Evolutionary conservation across 2,329 filamentous ascomycete species (phyloP).

Genomic region (Hypoxylon sp.): DNA sequence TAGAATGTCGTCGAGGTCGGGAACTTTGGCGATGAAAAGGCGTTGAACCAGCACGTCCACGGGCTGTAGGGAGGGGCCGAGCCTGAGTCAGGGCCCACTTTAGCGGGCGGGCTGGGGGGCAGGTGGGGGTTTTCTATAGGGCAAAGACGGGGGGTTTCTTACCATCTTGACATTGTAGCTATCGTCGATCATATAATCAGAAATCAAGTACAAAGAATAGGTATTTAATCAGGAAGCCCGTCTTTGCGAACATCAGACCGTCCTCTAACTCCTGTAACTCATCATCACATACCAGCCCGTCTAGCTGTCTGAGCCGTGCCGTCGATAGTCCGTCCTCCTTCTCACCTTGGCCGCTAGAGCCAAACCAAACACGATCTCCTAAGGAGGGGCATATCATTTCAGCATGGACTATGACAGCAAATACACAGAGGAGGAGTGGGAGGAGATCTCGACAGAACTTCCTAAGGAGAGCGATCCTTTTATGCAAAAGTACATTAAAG

Average conservation of each 20-base stretch:
- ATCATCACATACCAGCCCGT: too few species aligned
- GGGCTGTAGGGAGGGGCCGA: background rate
- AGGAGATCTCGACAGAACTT: slow-evolving; percentile 63
- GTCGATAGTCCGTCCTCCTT: too few species aligned
- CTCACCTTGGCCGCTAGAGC: background rate
- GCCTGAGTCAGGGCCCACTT: slow-evolving; percentile 11
- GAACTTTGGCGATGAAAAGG: background rate
- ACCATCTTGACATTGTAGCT: background rate
- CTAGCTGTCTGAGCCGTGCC: too few species aligned
- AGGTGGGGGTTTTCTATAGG: slow-evolving; percentile 5
- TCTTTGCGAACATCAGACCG: background rate
- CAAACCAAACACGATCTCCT: background rate
- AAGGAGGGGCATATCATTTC: background rate
- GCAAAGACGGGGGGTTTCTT: background rate
- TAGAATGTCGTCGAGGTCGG: background rate
- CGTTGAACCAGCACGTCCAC: background rate
- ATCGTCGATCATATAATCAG: background rate
- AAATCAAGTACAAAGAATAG: background rate
- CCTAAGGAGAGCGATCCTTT: slow-evolving; percentile 73
- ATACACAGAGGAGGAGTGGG: slow-evolving; percentile 65
- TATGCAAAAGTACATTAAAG: slow-evolving; percentile 80
- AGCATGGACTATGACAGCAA: slow-evolving; percentile 14
- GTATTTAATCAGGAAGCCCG: slow-evolving; percentile 1
- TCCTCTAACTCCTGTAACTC: background rate
- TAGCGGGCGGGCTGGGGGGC: slow-evolving; percentile 8